Percentiles rank a stretch among this genome's conserved stretches.
Evolutionary conservation across 257 asterid species (phyloP).

Genomic region (Orobanche coerulescens): DNA sequence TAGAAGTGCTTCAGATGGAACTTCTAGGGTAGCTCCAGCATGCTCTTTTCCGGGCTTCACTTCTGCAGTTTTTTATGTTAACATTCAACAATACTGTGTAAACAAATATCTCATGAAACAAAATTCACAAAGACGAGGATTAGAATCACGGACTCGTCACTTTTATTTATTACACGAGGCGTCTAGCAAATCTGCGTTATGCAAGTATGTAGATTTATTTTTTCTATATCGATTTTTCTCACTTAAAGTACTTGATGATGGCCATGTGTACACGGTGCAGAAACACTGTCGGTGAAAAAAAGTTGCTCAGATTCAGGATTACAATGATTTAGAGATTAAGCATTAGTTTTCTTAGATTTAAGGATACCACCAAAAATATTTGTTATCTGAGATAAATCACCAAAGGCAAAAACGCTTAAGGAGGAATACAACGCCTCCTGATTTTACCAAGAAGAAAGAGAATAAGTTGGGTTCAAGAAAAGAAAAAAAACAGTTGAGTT

Average conservation of each 20-base stretch:
- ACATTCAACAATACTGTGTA: background rate
- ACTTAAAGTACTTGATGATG: background rate
- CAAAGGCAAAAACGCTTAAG: background rate
- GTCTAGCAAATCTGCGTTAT: background rate
- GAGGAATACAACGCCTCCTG: no score
- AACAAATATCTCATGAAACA: background rate
- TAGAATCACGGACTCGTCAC: background rate
- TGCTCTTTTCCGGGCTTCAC: slow-evolving; percentile 71
- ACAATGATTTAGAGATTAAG: background rate
- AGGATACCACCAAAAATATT: background rate
- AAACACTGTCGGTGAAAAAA: background rate
- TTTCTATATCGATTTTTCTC: background rate
- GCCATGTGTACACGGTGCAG: background rate
- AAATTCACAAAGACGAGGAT: no score
- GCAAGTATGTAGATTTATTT: no score
- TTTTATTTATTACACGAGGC: background rate
- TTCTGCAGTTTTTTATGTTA: slow-evolving; percentile 36
- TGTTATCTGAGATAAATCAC: background rate
- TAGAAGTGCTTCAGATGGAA: slow-evolving; percentile 77
- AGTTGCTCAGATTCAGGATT: background rate
- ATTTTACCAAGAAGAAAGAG: background rate
- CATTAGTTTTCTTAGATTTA: background rate
- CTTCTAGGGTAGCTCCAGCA: slow-evolving; percentile 77
- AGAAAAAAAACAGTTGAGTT: no score
- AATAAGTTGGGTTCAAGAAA: no score